A percentile compares a stretch with the other conserved stretches of the same genome.
phyloP scores from a whole-genome alignment of 805 yeast genomes.

The Saccharomycopsis amapae region DNA sequence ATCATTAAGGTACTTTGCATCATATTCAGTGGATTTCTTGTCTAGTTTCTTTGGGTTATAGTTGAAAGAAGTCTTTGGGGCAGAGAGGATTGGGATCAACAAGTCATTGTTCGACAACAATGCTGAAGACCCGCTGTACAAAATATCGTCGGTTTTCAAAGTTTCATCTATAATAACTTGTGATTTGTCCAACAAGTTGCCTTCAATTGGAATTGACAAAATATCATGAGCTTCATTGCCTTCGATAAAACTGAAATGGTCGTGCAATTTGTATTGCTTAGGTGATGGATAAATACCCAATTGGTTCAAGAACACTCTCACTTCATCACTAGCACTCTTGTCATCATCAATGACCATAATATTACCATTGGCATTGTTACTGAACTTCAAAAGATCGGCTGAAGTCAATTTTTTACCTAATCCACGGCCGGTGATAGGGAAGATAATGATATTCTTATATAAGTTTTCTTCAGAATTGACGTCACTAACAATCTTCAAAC shows the following conservation, averaged over 20 bases:
- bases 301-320: conserved; percentile 64
- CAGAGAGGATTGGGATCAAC: conserved; percentile 62
- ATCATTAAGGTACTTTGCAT: conserved; percentile 23
- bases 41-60: conserved; percentile 31
- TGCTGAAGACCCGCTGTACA: conserved; percentile 56
- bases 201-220: conserved; percentile 22
- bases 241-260: conserved; percentile 46
- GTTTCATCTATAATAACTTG: conserved; percentile 20
- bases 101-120: conserved; percentile 60
- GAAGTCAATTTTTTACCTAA: conserved; percentile 36
- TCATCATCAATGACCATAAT: conserved; percentile 55
- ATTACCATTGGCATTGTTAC: conserved; percentile 63
- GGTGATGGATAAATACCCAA: conserved; percentile 83
- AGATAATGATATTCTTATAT: conserved; percentile 50
- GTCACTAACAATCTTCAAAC: conserved; percentile 16
- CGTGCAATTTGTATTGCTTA: conserved; percentile 54
- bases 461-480: conserved; percentile 24
- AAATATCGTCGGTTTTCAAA: conserved; percentile 23
- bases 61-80: conserved; percentile 60
- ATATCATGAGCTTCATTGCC: conserved; percentile 25
- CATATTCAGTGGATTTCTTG: conserved; percentile 38
- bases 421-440: conserved; percentile 49
- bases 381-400: conserved; percentile 49
- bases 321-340: conserved; percentile 47
- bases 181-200: conserved; percentile 19